A percentile compares a stretch with the other conserved stretches of the same genome.
Conservation (phyloP, 1,284 basidiomycete genomes). For the Anthracocystis panici-leucophaei region DNA sequence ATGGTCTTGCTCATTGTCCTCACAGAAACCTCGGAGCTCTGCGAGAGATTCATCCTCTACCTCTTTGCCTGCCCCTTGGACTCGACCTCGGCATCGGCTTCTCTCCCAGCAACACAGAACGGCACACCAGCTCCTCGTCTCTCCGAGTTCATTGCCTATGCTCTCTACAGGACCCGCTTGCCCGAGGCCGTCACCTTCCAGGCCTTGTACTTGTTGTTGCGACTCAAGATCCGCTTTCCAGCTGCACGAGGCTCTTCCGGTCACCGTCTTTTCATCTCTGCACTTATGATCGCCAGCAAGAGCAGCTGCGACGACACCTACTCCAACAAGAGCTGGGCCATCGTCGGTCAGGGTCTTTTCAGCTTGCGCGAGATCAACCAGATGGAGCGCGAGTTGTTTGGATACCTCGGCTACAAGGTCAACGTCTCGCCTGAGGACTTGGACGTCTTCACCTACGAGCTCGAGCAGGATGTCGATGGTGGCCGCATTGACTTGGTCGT, state of each 20-base stretch:
- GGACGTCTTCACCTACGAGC: constrained; percentile 57
- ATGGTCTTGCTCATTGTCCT: neutral
- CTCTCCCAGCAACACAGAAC: constrained; percentile 25
- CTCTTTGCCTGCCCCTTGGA: constrained; percentile 65
- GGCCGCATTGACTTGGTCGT: constrained; percentile 42
- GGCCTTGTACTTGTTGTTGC: constrained; percentile 64
- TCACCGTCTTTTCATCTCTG: constrained; percentile 69
- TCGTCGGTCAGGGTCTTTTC: constrained; percentile 69
- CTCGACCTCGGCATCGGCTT: constrained; percentile 60
- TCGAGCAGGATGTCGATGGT: constrained; percentile 50
- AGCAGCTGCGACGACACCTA: constrained; percentile 69
- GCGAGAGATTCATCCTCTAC: constrained; percentile 62
- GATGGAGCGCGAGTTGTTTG: constrained; percentile 70
- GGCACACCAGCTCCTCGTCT: constrained; percentile 59
- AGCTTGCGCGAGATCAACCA: constrained; percentile 68
- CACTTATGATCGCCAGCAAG: constrained; percentile 69
- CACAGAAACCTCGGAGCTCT: constrained; percentile 59
- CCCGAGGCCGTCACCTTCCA: constrained; percentile 66
- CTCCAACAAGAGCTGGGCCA: constrained; percentile 69
- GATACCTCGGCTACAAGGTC: constrained; percentile 67
- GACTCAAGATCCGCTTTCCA: constrained; percentile 68
- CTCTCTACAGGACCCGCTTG: constrained; percentile 67
- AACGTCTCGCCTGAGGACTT: constrained; percentile 63
- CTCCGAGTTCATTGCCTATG: constrained; percentile 69
- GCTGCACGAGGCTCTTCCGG: constrained; percentile 68